Evolutionary conservation across 2,329 filamentous ascomycete genomes (phyloP), one percentile per base, ranked within the genome.

Genomic region (Aspergillus brasiliensis): DNA sequence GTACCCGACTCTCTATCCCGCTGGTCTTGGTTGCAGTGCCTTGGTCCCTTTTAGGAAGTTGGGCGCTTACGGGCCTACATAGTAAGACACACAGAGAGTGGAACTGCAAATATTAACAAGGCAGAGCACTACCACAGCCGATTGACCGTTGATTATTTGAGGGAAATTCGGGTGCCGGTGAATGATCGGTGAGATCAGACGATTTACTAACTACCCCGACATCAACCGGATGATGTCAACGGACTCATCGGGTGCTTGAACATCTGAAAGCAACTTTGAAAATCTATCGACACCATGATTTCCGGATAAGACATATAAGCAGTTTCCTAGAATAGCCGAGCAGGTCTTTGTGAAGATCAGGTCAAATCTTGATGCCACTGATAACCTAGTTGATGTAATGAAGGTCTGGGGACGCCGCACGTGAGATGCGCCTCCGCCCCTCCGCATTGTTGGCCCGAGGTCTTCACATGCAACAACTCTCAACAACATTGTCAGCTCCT

Each of bases 391-490:
- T 13, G 40, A 44, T 13, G 25, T 17, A 11, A 49, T 28, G 49
- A 53, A n/a, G 27, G 37, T 60, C 62, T 62, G 62, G 64, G 59
- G 60, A 61, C 60, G 51, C 54, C 52, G 59, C 66, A 68, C 66
- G 66, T 68, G 66, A 68, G 64, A 40, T 28, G 34, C 53, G 52
- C 38, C 51, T 60, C 54, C 37, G 44, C 55, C 59, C 59, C 56
- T 61, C 49, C 65, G 53, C 62, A 54, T 27, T 42, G 42, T 52
- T 58, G 62, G 54, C 62, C 66, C 66, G 66, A 68, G 66, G 66
- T 68, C 61, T 64, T 68, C 66, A 68, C 66, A 68, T 68, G 66
- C 61, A 51, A 17, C 48, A 42, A 46, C 17, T n/a, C 38, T 23
- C 38, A 44, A 46, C 21, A 17, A 42, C 25, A 31, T 48, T 38